Conservation (phyloP, 208 protist genomes). For the Leptomonas seymouri region DNA sequence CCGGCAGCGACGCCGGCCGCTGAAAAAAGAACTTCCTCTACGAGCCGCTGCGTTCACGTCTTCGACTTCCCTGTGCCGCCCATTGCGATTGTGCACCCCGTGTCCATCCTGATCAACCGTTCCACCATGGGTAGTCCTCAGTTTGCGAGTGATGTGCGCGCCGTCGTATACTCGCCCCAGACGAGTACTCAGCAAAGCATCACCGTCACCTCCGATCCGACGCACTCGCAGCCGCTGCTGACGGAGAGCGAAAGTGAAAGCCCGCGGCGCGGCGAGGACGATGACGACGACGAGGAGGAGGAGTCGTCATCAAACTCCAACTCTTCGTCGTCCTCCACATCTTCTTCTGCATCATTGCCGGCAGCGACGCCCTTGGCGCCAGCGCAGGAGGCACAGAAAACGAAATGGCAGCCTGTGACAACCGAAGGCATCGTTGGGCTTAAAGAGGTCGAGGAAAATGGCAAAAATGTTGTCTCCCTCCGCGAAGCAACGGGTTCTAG, state of each 20-base stretch:
- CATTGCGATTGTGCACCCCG: constrained; percentile 22
- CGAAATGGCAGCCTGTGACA: neutral
- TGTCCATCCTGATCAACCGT: constrained; percentile 41
- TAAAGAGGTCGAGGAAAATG: neutral
- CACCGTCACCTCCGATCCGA: constrained; percentile 10
- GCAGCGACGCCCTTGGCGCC: neutral
- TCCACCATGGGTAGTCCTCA: neutral
- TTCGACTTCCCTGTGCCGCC: constrained; percentile 29
- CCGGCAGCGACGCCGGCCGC: neutral
- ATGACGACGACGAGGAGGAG: neutral
- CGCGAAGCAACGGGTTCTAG: neutral
- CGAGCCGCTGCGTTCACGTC: neutral
- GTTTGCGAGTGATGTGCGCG: constrained; percentile 20
- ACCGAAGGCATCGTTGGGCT: neutral
- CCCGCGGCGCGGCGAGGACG: neutral
- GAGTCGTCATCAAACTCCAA: neutral
- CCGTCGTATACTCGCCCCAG: constrained; percentile 33
- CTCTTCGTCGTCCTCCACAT: constrained; percentile 1
- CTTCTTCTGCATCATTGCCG: neutral
- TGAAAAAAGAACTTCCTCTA: neutral
- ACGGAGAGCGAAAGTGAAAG: constrained; percentile 12
- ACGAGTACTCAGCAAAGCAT: constrained; percentile 7
- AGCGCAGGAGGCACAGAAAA: neutral
- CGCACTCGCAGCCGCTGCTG: constrained; percentile 10
- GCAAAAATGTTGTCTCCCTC: no score